phyloP scores from a whole-genome alignment of 495 filamentous ascomycete genomes.

The Annulohypoxylon bovei region DNA sequence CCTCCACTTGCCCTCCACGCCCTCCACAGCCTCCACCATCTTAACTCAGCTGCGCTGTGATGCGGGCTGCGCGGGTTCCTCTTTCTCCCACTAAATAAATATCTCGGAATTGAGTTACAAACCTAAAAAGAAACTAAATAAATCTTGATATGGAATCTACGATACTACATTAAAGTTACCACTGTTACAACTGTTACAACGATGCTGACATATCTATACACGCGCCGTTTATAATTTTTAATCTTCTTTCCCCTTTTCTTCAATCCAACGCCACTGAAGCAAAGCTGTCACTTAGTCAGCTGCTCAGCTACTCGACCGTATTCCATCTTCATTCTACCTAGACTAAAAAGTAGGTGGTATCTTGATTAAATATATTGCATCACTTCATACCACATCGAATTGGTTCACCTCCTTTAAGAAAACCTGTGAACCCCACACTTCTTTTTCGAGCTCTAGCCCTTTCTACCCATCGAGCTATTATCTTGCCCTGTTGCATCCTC shows the following conservation, averaged over 20 bases:
- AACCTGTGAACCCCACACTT: conserved; percentile 13
- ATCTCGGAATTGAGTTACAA: conserved; percentile 5
- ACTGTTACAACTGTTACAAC: background rate
- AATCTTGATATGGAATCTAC: background rate
- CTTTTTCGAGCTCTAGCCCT: conserved; percentile 16
- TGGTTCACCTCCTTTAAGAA: conserved; percentile 11
- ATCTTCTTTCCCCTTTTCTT: background rate
- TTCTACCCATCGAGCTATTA: conserved; percentile 3
- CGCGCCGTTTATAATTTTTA: background rate
- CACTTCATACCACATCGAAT: conserved; percentile 16
- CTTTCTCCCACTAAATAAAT: background rate
- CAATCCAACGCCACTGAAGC: conserved; percentile 3
- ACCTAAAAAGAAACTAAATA: background rate
- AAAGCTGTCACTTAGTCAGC: conserved; percentile 1
- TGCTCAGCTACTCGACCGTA: background rate
- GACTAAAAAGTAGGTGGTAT: conserved; percentile 19
- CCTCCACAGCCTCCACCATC: background rate
- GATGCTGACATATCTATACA: conserved; percentile 1
- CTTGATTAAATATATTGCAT: conserved; percentile 41
- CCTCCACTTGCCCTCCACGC: background rate
- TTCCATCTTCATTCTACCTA: background rate
- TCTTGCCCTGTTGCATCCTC: conserved; percentile 11
- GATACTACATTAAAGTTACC: background rate
- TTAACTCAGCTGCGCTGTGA: background rate
- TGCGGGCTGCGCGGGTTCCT: too few species aligned